Percentiles rank a stretch among this genome's conserved stretches.
Evolutionary conservation across 2,329 filamentous ascomycete genomes (phyloP).

Genomic region (Aspergillus quadricinctus): DNA sequence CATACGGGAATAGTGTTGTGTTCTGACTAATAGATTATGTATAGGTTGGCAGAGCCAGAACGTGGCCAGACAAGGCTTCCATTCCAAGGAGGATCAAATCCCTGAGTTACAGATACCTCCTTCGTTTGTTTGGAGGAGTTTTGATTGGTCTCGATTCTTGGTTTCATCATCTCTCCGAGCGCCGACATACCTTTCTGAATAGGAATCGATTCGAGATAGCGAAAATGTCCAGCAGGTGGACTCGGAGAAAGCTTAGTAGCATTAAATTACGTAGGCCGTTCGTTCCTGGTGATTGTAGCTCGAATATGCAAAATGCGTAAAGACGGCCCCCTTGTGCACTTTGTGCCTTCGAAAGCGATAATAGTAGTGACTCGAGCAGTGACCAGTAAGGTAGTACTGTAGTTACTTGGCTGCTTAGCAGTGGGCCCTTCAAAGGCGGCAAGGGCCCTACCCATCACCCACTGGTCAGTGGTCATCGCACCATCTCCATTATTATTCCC

Average conservation of each 20-base stretch:
- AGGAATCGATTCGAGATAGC: neutral
- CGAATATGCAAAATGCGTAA: neutral
- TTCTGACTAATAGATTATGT: slow-evolving; percentile 4
- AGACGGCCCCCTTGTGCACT: neutral
- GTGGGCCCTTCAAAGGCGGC: neutral
- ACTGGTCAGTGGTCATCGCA: neutral
- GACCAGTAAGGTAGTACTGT: neutral
- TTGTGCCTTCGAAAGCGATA: too few species aligned
- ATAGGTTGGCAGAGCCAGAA: slow-evolving; percentile 42
- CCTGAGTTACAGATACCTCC: neutral
- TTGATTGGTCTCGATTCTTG: neutral
- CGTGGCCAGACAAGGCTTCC: slow-evolving; percentile 40
- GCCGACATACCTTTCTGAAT: neutral
- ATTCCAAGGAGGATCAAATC: slow-evolving; percentile 19
- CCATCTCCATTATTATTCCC: neutral
- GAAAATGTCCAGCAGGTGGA: neutral
- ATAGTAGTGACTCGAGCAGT: neutral
- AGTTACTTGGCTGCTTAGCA: neutral
- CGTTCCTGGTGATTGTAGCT: neutral
- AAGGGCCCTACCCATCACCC: neutral
- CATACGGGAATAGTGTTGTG: neutral
- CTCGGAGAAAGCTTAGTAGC: neutral
- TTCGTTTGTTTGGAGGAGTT: neutral
- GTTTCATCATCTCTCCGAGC: neutral
- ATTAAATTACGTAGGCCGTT: too few species aligned